Evolutionary conservation across 805 yeast species (phyloP).

Genomic region (Kluyveromyces wickerhamii): DNA sequence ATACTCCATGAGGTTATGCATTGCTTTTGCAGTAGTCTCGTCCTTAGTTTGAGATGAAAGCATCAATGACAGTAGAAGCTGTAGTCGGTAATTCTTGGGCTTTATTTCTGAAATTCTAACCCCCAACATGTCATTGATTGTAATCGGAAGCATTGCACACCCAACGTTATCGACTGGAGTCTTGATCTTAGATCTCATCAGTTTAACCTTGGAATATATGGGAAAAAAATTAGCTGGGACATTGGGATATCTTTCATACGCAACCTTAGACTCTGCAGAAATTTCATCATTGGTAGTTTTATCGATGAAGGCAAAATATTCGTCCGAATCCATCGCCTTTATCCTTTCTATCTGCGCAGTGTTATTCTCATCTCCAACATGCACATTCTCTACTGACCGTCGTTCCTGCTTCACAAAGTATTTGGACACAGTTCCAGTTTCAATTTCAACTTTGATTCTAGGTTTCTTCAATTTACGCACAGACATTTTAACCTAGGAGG

Average conservation of each 20-base stretch:
- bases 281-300: constrained; percentile 21
- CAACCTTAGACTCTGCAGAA: constrained; percentile 2
- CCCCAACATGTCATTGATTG: constrained; percentile 27
- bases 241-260: constrained; percentile 4
- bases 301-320: constrained; percentile 22
- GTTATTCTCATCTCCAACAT: constrained; percentile 2
- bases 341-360: constrained; percentile 22
- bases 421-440: constrained; percentile 13
- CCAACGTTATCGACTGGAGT: constrained; percentile 91
- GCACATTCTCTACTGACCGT: constrained; percentile 1
- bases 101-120: constrained; percentile 19
- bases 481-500: no score
- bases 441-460: constrained; percentile 11
- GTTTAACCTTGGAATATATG: constrained; percentile 51
- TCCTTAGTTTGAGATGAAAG: constrained; percentile 90
- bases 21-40: constrained; percentile 70
- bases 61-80: constrained; percentile 72
- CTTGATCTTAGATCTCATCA: constrained; percentile 55
- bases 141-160: constrained; percentile 52
- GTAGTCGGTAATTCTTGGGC: constrained; percentile 49
- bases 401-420: constrained; percentile 17
- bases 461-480: constrained; percentile 6
- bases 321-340: constrained; percentile 19
- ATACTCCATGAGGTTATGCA: constrained; percentile 48
- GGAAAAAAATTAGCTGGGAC: constrained; percentile 43